phyloP scores from a whole-genome alignment of 768 basidiomycete species.

The Panellus pusillus region DNA sequence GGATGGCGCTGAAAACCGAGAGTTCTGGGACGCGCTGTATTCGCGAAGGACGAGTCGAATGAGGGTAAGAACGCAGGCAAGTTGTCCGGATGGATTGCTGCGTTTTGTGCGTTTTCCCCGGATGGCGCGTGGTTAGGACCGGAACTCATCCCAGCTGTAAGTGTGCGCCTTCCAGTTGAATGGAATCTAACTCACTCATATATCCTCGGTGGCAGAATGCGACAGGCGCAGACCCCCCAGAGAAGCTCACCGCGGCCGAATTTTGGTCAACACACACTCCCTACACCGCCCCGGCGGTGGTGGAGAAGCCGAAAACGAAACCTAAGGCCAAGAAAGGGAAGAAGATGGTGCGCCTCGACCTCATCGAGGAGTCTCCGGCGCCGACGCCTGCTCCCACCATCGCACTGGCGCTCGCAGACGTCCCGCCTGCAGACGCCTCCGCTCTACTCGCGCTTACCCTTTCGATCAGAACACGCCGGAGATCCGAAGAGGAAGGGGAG shows the following conservation, averaged over 20 bases:
- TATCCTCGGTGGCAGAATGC: constrained; percentile 5
- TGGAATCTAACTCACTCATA: background rate
- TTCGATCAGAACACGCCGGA: background rate
- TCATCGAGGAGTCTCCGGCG: background rate
- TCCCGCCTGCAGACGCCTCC: constrained; percentile 4
- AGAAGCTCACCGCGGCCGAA: constrained; percentile 5
- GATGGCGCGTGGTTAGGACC: constrained; percentile 11
- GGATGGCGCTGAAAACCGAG: constrained; percentile 4
- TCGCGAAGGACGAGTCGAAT: constrained; percentile 4
- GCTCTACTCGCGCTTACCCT: constrained; percentile 1
- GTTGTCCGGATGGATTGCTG: constrained; percentile 12
- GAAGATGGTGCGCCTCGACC: constrained; percentile 6
- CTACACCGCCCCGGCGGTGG: background rate
- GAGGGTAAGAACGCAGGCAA: constrained; percentile 3
- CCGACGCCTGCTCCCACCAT: background rate
- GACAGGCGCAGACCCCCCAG: background rate
- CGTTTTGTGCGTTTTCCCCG: constrained; percentile 14
- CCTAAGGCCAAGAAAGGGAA: constrained; percentile 9
- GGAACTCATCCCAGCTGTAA: constrained; percentile 3
- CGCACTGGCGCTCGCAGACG: background rate
- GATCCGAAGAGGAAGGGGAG: no score
- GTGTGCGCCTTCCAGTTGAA: background rate
- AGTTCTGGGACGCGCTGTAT: constrained; percentile 7
- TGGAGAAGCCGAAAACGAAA: constrained; percentile 8
- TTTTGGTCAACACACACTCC: constrained; percentile 10